A percentile compares a stretch with the other conserved stretches of the same genome.
Conservation (phyloP, 805 yeast species). For the Myxozyma sirexii region DNA sequence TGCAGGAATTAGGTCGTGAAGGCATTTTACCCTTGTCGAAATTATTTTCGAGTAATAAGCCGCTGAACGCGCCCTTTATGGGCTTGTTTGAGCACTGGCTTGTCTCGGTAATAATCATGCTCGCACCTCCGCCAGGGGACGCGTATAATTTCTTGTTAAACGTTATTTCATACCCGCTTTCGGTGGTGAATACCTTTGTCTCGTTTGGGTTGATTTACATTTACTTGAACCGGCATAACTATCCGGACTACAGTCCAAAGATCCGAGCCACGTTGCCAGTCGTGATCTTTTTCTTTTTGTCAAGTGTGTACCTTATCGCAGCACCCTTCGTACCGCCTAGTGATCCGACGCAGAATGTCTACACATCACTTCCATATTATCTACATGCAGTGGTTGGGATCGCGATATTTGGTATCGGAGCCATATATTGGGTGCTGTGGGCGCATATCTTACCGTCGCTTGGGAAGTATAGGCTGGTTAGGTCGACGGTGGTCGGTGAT, state of each 20-base stretch:
- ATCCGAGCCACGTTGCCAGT: background rate
- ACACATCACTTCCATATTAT: background rate
- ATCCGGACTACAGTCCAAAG: background rate
- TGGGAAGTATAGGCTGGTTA: background rate
- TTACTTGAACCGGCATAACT: background rate
- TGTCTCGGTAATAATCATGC: background rate
- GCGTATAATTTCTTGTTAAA: background rate
- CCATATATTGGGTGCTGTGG: background rate
- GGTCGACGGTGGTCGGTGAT: background rate
- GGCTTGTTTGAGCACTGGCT: background rate
- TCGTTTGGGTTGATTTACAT: background rate
- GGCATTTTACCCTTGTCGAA: background rate
- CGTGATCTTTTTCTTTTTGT: background rate
- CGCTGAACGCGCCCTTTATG: background rate
- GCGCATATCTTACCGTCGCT: background rate
- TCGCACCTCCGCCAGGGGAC: slow-evolving; percentile 1
- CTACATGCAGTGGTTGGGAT: background rate
- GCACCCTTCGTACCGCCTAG: background rate
- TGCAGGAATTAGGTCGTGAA: background rate
- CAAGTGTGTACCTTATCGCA: background rate
- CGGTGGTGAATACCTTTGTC: background rate
- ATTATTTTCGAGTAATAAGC: background rate
- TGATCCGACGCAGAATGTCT: slow-evolving; percentile 1
- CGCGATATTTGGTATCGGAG: background rate
- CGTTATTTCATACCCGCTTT: slow-evolving; percentile 1